A percentile compares a stretch with the other conserved stretches of the same genome.
Conservation (phyloP, 208 protist species). For the Trypanosoma mega region DNA sequence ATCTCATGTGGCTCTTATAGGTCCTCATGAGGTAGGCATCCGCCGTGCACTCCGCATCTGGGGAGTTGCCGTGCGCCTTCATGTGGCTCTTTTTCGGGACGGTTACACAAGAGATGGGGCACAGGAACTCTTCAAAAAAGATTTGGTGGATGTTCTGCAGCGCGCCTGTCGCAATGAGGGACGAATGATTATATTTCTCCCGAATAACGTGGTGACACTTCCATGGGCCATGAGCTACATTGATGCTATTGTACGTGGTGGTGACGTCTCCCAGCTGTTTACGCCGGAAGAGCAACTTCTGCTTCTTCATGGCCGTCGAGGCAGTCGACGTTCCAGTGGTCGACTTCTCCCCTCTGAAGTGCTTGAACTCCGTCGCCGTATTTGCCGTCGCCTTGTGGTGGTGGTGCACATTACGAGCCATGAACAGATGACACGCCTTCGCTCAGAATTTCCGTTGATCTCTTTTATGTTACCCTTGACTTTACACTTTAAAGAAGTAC, state of each 20-base stretch:
- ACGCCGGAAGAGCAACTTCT: constrained; percentile 52
- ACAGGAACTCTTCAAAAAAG: constrained; percentile 41
- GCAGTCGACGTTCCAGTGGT: constrained; percentile 26
- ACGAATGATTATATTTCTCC: constrained; percentile 55
- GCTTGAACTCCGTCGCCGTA: constrained; percentile 49
- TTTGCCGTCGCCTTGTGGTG: constrained; percentile 58
- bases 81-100: constrained; percentile 50
- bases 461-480: constrained; percentile 28
- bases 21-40: constrained; percentile 43
- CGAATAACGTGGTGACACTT: constrained; percentile 40
- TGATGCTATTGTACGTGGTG: constrained; percentile 59
- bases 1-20: constrained; percentile 51
- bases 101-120: constrained; percentile 20
- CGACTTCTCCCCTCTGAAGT: constrained; percentile 39
- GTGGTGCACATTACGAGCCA: constrained; percentile 45
- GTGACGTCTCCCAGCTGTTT: constrained; percentile 72
- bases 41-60: constrained; percentile 58
- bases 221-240: constrained; percentile 44
- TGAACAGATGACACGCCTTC: constrained; percentile 33
- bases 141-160: constrained; percentile 50
- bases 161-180: constrained; percentile 48
- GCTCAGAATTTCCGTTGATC: constrained; percentile 45
- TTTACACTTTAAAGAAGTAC: constrained; percentile 31
- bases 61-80: constrained; percentile 41
- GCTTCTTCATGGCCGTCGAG: constrained; percentile 36